A percentile compares a stretch with the other conserved stretches of the same genome.
phyloP scores from a whole-genome alignment of 805 yeast species.

The Huiozyma sinensis region DNA sequence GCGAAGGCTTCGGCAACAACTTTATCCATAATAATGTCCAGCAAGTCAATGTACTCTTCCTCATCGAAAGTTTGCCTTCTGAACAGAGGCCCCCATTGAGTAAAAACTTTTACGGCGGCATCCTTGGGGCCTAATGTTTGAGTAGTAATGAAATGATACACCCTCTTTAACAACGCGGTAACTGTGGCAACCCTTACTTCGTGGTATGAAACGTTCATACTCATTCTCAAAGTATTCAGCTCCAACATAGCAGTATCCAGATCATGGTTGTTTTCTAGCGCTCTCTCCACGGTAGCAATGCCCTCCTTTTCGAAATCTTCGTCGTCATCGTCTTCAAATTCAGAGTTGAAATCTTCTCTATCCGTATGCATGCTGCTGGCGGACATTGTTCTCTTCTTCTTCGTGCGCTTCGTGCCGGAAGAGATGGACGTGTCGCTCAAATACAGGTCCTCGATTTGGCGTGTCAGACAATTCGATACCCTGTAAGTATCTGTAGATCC shows the following conservation, averaged over 20 bases:
- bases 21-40: constrained; percentile 32
- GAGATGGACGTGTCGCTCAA: constrained; percentile 51
- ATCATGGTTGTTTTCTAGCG: constrained; percentile 86
- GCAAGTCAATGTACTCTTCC: constrained; percentile 69
- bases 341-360: constrained; percentile 30
- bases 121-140: constrained; percentile 66
- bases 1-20: constrained; percentile 18
- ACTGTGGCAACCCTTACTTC: constrained; percentile 81
- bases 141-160: constrained; percentile 64
- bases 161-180: constrained; percentile 57
- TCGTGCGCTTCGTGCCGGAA: constrained; percentile 36
- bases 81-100: constrained; percentile 73
- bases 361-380: constrained; percentile 37
- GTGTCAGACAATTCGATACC: constrained; percentile 30
- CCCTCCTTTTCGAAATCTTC: constrained; percentile 78
- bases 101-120: constrained; percentile 67
- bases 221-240: constrained; percentile 90
- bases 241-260: constrained; percentile 88
- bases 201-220: constrained; percentile 90
- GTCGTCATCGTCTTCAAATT: constrained; percentile 33
- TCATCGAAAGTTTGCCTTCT: constrained; percentile 75
- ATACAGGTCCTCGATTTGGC: constrained; percentile 38
- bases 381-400: constrained; percentile 36
- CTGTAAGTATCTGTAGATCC: constrained; percentile 16
- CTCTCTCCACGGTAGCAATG: constrained; percentile 84